Percentiles rank a stretch among this genome's conserved stretches.
phyloP scores from a whole-genome alignment of 1,284 basidiomycete genomes.

The Grifola frondosa region DNA sequence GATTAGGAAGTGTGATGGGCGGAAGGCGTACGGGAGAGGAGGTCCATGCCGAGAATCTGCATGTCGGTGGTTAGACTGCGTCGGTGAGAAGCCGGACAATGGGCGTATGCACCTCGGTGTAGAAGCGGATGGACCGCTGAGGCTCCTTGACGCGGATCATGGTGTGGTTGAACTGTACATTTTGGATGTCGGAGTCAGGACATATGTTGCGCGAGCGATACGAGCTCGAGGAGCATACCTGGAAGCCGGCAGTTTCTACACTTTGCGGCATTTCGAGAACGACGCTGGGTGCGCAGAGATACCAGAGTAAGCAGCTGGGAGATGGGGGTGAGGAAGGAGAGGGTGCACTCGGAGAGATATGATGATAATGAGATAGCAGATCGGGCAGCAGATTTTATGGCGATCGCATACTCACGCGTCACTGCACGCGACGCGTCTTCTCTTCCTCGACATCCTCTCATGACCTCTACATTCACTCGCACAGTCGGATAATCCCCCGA shows the following conservation, averaged over 20 bases:
- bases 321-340: too few relatives aligned
- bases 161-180: constrained; percentile 78
- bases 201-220: background rate
- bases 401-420: too few relatives aligned
- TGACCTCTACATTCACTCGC: too few relatives aligned
- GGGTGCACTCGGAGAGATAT: too few relatives aligned
- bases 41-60: constrained; percentile 84
- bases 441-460: too few relatives aligned
- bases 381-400: too few relatives aligned
- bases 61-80: background rate
- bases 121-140: constrained; percentile 74
- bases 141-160: constrained; percentile 92
- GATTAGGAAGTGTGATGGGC: too few relatives aligned
- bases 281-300: too few relatives aligned
- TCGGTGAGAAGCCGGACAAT: background rate
- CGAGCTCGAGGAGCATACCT: constrained; percentile 40
- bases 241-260: constrained; percentile 65
- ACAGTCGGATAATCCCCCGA: too few relatives aligned
- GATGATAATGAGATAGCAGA: too few relatives aligned
- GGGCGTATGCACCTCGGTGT: constrained; percentile 58
- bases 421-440: too few relatives aligned
- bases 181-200: constrained; percentile 2
- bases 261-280: constrained; percentile 60
- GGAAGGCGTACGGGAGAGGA: constrained; percentile 62
- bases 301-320: too few relatives aligned